phyloP scores from a whole-genome alignment of 2,329 filamentous ascomycete species.

The Botrytis deweyae region DNA sequence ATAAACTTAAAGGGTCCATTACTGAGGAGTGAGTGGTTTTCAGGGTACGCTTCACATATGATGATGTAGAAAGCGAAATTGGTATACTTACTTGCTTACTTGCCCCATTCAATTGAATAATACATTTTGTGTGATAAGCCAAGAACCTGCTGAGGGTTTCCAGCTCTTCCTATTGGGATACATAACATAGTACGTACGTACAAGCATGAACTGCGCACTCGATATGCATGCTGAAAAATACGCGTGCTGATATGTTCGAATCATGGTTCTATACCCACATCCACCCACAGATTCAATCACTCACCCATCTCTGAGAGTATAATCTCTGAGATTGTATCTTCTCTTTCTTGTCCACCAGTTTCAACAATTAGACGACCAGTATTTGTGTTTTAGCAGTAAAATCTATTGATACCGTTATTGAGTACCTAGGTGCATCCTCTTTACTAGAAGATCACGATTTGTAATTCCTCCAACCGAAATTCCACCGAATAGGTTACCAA shows the following conservation, averaged over 20 bases:
- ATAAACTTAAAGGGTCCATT: constrained; percentile 32
- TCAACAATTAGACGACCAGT: neutral
- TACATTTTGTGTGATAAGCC: neutral
- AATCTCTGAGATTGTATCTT: neutral
- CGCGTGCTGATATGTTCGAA: neutral
- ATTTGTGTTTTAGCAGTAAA: constrained; percentile 24
- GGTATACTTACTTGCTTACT: neutral
- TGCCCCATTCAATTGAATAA: neutral
- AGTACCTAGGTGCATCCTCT: neutral
- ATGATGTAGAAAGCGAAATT: neutral
- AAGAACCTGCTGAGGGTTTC: neutral
- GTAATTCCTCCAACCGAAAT: neutral
- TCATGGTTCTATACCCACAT: neutral
- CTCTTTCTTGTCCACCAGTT: neutral
- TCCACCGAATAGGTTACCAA: neutral
- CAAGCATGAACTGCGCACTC: neutral
- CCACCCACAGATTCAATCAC: neutral
- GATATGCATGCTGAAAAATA: neutral
- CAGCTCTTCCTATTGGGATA: neutral
- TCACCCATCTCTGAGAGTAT: neutral
- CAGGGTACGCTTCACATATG: neutral
- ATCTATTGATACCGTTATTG: constrained; percentile 18
- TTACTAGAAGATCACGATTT: neutral
- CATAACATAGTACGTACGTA: neutral
- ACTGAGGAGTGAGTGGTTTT: too few relatives aligned